Evolutionary conservation across 805 yeast genomes (phyloP), one percentile per base, ranked within the genome.

Genomic region (Nakazawaea ishiwadae): DNA sequence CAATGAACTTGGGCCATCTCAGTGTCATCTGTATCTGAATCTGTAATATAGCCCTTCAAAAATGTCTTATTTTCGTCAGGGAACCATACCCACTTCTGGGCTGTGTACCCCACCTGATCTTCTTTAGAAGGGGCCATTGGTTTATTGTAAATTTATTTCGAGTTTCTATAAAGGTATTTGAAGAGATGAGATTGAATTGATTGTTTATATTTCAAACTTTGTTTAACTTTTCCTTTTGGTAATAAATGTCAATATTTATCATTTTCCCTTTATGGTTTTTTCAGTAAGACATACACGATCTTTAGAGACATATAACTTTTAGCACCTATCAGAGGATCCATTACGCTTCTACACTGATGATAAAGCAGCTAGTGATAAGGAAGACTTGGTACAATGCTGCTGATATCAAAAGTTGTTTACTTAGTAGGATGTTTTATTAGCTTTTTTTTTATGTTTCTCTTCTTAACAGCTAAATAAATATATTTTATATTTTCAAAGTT

Each of bases 41-140:
- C 78, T 4, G 73, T 59, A 21, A 85, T 65, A 44, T 69, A 70
- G 0, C 85, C 95, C 50, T 78, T 77, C 37, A 68, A 62, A 56
- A 83, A 88, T 3, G 77, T 72, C 16, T 67, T 59, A 15, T 63
- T 62, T n/a, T 64, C 59, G 52, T 80, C 83, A 1, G 87, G 79
- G 18, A 87, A 68, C 96, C 96, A 88, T 2, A 87, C 91, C 78
- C 81, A 77, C 43, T 76, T 75, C 48, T 77, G 45, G 9, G 41
- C 20, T 6, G 37, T 30, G 21, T 34, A 42, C 6, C 40, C 42
- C 4, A 42, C 41, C 33, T 42, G 42, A 19, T 42, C 45, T 19
- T 42, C 38, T 18, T 40, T 30, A 10, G 35, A 38, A 23, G 20
- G 34, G 31, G 32, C 18, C 39, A 35, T 35, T 35, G 4, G 17